Conservation (phyloP, 176 grass and related monocot species). For the Lolium perenne region DNA sequence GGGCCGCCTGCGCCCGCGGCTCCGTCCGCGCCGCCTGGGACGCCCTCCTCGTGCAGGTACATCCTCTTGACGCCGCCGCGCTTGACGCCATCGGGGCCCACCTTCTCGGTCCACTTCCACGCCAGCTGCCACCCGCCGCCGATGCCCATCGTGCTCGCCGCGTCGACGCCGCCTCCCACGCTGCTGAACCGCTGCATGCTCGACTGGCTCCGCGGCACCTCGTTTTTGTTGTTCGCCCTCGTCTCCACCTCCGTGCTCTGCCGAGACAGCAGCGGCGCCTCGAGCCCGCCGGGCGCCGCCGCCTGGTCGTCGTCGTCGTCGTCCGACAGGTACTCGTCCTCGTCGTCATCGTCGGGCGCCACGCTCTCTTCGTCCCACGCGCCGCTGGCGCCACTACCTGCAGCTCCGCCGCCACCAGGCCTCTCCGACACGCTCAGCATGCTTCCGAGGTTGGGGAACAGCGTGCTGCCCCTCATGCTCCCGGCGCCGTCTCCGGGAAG, state of each 20-base stretch:
- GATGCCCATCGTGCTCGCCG: slow-evolving; percentile 72
- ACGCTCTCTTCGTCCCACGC: slow-evolving; percentile 63
- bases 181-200: slow-evolving; percentile 49
- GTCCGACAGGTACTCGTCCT: slow-evolving; percentile 4
- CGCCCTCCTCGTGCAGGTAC: slow-evolving; percentile 76
- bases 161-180: slow-evolving; percentile 41
- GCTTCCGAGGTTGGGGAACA: slow-evolving; percentile 82
- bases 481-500: slow-evolving; percentile 19
- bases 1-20: not conserved
- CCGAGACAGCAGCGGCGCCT: slow-evolving; percentile 39
- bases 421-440: slow-evolving; percentile 68
- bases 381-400: too few species aligned
- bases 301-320: not conserved
- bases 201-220: not conserved
- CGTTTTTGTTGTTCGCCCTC: not conserved
- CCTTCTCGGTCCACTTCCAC: slow-evolving; percentile 76
- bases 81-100: slow-evolving; percentile 49
- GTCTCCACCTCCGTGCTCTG: slow-evolving; percentile 48
- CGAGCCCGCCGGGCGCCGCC: not conserved
- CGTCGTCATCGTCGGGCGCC: not conserved
- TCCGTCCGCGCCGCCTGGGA: not conserved
- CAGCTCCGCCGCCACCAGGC: not conserved
- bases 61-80: slow-evolving; percentile 73
- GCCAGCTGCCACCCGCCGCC: slow-evolving; percentile 92
- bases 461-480: slow-evolving; percentile 51